phyloP scores from a whole-genome alignment of 140 eudicot species.

The Senecio squalidus region DNA sequence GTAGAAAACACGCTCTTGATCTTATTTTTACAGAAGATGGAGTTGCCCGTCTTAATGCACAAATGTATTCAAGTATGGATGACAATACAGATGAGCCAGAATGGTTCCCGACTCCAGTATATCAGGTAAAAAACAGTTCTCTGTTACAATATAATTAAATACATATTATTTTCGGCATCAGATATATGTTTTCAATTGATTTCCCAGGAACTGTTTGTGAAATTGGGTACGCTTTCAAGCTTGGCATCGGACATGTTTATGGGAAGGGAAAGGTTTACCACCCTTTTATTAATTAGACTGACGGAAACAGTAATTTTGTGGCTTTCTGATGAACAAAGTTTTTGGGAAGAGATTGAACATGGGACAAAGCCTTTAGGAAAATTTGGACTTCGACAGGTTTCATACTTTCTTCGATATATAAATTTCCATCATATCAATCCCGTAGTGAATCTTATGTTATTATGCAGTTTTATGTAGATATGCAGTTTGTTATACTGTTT shows the following conservation, averaged over 20 bases:
- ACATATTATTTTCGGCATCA: not conserved
- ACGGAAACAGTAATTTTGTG: constrained; percentile 86
- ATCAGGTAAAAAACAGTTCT: constrained; percentile 39
- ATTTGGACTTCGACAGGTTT: constrained; percentile 86
- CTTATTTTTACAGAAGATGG: constrained; percentile 80
- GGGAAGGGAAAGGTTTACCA: constrained; percentile 82
- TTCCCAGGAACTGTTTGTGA: constrained; percentile 60
- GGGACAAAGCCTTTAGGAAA: constrained; percentile 71
- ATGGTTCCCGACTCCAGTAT: constrained; percentile 81
- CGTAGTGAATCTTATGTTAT: not conserved
- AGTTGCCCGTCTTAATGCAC: constrained; percentile 50
- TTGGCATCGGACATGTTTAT: constrained; percentile 73
- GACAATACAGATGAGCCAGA: constrained; percentile 51
- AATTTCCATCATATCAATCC: not conserved
- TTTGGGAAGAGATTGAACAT: constrained; percentile 84
- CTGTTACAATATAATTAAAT: not conserved
- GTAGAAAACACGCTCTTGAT: constrained; percentile 85
- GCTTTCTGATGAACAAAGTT: constrained; percentile 86
- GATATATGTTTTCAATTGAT: not conserved
- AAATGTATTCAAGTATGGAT: constrained; percentile 61
- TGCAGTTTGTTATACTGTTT: constrained; percentile 86
- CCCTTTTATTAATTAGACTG: constrained; percentile 75
- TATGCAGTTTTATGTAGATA: constrained; percentile 82
- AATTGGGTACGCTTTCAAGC: constrained; percentile 43
- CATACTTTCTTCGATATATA: not conserved